A percentile compares a stretch with the other conserved stretches of the same genome.
phyloP scores from a whole-genome alignment of 176 grass and related monocot species.

The Musa beccarii region DNA sequence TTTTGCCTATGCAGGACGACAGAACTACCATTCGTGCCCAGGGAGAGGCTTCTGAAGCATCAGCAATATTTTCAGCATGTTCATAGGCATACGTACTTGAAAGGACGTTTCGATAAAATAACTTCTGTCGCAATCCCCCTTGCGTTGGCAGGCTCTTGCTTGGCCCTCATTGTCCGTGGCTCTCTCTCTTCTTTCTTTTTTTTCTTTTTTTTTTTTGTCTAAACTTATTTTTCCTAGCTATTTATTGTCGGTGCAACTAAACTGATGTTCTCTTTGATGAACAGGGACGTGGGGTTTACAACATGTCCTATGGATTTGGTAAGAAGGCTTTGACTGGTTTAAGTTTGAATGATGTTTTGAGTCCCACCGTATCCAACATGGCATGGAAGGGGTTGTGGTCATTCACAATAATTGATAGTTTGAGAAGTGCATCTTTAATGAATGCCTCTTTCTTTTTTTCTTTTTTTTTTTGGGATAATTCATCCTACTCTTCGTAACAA shows the following conservation, averaged over 20 bases:
- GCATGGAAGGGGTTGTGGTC: no score
- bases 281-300: conserved; percentile 54
- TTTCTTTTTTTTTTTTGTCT: background rate
- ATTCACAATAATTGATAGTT: no score
- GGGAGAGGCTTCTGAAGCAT: conserved; percentile 50
- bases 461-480: no score
- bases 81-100: conserved; percentile 48
- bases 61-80: conserved; percentile 59
- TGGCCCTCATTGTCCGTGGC: conserved; percentile 47
- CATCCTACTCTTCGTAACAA: no score
- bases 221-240: background rate
- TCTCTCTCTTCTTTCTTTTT: no score
- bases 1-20: conserved; percentile 33
- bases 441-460: no score
- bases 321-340: conserved; percentile 36
- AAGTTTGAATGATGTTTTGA: no score
- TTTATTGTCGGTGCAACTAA: background rate
- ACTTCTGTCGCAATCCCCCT: conserved; percentile 67
- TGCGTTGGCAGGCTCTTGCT: conserved; percentile 44
- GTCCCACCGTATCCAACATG: no score
- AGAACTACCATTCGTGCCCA: conserved; percentile 48
- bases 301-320: conserved; percentile 58
- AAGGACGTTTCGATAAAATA: conserved; percentile 47
- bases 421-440: no score
- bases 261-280: background rate